phyloP scores from a whole-genome alignment of 495 filamentous ascomycete species.

The Neurospora sp. region DNA sequence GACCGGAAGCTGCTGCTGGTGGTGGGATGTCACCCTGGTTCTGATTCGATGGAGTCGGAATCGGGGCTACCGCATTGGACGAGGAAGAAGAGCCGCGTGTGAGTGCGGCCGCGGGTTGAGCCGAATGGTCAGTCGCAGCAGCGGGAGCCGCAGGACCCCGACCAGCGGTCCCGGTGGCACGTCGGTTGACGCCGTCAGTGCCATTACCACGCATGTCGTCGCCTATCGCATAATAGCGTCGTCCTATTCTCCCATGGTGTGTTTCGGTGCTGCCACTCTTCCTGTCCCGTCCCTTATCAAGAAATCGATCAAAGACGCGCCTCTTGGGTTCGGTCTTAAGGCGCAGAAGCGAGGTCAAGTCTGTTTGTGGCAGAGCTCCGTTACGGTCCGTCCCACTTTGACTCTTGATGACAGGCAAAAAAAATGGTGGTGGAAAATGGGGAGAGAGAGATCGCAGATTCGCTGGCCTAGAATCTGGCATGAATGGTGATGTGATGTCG shows the following conservation, averaged over 20 bases:
- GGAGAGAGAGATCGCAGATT: background rate
- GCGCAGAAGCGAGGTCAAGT: background rate
- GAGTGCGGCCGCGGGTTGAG: background rate
- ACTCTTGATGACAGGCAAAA: background rate
- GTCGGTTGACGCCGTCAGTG: background rate
- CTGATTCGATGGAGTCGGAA: too few relatives aligned
- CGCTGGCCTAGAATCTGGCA: background rate
- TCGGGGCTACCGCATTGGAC: background rate
- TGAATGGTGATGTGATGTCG: background rate
- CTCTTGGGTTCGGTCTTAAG: background rate
- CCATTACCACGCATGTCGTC: background rate
- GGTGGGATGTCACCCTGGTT: background rate
- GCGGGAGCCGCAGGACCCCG: background rate
- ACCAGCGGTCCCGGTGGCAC: background rate
- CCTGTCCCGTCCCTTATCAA: background rate
- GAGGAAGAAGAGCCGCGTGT: background rate
- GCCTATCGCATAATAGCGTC: background rate
- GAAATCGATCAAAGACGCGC: background rate
- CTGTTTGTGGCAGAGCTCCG: background rate
- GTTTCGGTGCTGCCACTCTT: background rate
- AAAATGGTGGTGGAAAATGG: background rate
- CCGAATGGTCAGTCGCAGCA: background rate
- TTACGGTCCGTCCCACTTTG: background rate
- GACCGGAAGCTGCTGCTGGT: background rate
- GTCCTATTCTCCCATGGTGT: background rate